Evolutionary conservation across 805 yeast species (phyloP), one percentile per base, ranked within the genome.

Genomic region (Candida xiaguanensis): DNA sequence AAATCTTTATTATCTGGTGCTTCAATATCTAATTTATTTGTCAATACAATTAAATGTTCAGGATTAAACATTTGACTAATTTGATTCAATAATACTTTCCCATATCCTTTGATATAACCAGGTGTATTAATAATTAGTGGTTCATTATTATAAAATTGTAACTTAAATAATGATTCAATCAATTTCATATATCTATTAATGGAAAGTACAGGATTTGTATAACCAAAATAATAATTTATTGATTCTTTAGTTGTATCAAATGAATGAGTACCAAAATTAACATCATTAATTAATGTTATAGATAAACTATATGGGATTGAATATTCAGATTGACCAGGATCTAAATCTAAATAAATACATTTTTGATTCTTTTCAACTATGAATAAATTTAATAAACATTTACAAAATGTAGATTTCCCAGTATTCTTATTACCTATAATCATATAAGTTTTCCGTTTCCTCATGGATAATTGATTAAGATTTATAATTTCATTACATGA

Each of bases 61-160:
- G 95, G 86, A 18, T 66, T 59, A 1, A 75, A 56, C 8, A 56
- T 42, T 0, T 50, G 43, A 2, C 80, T 64, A 2, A 84, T 59
- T 19, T 69, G 62, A 12, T 59, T 65, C n/a, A 85, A 65, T 7
- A 89, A 60, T 34, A 78, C 82, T 12, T 81, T 67, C 0, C 97
- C 97, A 45, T 78, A 79, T 0, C 96, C 97, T 58, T 85, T 85
- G 22, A 88, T 75, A 96, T 96, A 89, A 0, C 96, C 96, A 0
- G 96, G 91, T 1, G 90, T 77, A 51, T 89, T 89, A 3, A 90
- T 70, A 1, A 89, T 56, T 3, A 88, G 59, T 12, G 65, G 72
- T 15, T 39, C 43, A 2, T 63, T 63, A 8, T 46, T 47, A 34
- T 59, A 74, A 8, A 20, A 26, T 34, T 8, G 24, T n/a, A 6